Base-by-base conservation (phyloP, 768 basidiomycete genomes). In the Termitomyces sp. region DNA sequence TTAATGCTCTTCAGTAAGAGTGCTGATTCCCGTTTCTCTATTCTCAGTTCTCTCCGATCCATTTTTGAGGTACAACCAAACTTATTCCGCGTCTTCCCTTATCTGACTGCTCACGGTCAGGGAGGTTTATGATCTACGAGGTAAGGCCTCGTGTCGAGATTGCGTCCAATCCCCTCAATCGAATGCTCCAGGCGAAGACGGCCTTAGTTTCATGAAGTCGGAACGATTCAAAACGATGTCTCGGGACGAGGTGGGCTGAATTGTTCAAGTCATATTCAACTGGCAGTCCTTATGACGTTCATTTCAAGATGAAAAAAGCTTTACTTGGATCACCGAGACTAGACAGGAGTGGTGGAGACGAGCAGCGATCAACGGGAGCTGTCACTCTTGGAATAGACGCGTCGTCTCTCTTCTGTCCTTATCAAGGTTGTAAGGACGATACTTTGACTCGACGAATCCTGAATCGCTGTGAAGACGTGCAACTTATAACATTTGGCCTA, bases 101-200 rank as follows among this genome's bases (percentile, higher is more conserved):
- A 32, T 49, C 41, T 52, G 36, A 56, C 38, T 29, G 54, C 9
- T 3, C 32, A 41, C 40, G 58, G 16, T 20, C 59, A 86, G 90
- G 20, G 84, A 83, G 48, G 82, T 91, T 6, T 92, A 94, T 68
- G 89, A 93, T 65, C 68, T 78, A 31, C 74, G 91, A 63, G 91
- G 90, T 76, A 66, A 35, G 43, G 23, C 10, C 12, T 9, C 10
- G 39, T 27, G 35, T 25, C 32, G 18, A 33, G 20, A 5, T 29
- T n/a, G 11, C 40, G n/a, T 33, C 7, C 40, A 32, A 36, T 18
- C 6, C 27, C 9, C 18, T 18, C 29, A 29, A 18, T 22, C 12
- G 18, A n/a, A 5, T 45, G 6, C 29, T 31, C 5, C 45, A 75
- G 70, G 69, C 33, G 64, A 73, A 54, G 58, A 63, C 48, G 77